Evolutionary conservation across 1,284 basidiomycete species (phyloP), one percentile per base, ranked within the genome.

Genomic region (Rhodotorula mucilaginosa): DNA sequence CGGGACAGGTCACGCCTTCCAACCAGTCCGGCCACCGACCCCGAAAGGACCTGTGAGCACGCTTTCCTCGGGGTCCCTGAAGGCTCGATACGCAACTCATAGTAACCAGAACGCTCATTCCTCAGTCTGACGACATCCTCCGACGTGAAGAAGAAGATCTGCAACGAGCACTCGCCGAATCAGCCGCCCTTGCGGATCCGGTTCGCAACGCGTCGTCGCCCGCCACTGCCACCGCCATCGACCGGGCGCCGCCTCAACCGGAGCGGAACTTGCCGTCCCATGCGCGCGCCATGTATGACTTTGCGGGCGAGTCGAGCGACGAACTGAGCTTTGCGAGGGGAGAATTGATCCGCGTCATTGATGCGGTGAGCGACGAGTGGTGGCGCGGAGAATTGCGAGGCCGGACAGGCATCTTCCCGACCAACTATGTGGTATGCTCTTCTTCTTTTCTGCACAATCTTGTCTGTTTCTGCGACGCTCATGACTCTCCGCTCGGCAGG

Each of bases 361-460:
- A 98, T 81, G 88, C 92, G 57, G 91, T 91, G 39, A 97, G 97
- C 83, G 91, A 94, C 79, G 93, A 98, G 80, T 99, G 97, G 97
- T 99, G 96, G 95, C 85, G 93, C 60, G 97, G 97, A 3, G 48
- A 62, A 34, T 23, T 52, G 16, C 82, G 94, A 54, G 90, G 90
- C 77, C 94, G 95, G 1, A 85, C 91, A 71, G 97, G 97, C 19
- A 99, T 99, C 72, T 99, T 99, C 82, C 96, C 97, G 0, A 92
- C 97, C 54, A 98, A 97, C 80, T 98, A 98, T 82, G 93, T 99
- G 75, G 91, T 92, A 78, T 44, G 89, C 85, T 18, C 46, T 72
- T 19, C 29, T 65, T 73, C 44, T 34, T 52, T 51, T 19, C 48
- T 46, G 59, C 16, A 0, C 6, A 21, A 23, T 21, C 57, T 7